These are phyloP conservation scores for Rhodamnia rubescens DNA, from an alignment of 345 rosid species.

Conservation along the genomic window DNA sequence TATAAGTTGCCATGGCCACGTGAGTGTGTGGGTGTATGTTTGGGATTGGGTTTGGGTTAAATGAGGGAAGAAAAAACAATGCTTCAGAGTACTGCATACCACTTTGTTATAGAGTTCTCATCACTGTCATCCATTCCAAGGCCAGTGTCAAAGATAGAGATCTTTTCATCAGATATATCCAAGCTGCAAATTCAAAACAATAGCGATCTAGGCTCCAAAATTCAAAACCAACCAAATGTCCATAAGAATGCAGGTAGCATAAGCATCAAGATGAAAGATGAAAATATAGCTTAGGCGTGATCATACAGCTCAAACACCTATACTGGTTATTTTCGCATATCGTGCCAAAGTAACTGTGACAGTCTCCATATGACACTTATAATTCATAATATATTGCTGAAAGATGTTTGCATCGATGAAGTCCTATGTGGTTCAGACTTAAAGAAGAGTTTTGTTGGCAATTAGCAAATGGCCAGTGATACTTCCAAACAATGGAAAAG, in stretches of 20 bases:
- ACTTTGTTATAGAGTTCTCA: constrained; percentile 42
- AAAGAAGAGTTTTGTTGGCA: background rate
- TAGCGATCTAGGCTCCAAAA: background rate
- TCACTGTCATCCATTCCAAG: constrained; percentile 68
- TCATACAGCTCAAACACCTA: background rate
- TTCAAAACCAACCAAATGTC: background rate
- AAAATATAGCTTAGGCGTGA: background rate
- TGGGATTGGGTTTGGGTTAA: background rate
- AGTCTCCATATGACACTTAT: background rate
- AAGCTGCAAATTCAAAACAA: constrained; percentile 29
- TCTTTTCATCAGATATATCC: constrained; percentile 24
- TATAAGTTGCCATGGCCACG: background rate
- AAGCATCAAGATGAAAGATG: background rate
- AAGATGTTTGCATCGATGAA: background rate
- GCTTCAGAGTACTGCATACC: constrained; percentile 22
- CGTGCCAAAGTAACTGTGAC: background rate
- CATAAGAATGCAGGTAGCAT: background rate
- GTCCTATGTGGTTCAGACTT: background rate
- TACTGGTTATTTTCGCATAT: background rate
- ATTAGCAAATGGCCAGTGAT: background rate
- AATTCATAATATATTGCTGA: background rate
- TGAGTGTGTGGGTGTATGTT: background rate
- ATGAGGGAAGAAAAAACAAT: background rate
- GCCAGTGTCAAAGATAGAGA: constrained; percentile 70
- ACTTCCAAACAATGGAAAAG: background rate